Base-by-base conservation (phyloP, 306 rosid genomes). In the Trifolium dubium region DNA sequence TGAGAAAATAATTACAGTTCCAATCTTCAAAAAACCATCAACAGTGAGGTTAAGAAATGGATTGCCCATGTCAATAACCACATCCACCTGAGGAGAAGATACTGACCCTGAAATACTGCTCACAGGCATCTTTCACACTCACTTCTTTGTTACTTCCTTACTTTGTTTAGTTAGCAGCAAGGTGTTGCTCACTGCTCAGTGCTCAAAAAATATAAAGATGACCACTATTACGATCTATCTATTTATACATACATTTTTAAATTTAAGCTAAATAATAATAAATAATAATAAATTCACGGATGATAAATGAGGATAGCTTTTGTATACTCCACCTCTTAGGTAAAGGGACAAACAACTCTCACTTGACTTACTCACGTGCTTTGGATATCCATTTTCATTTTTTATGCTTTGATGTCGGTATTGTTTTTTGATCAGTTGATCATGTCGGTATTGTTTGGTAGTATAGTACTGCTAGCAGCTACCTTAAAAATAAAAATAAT, bases 21-120 rank as follows among this genome's bases (percentile, higher is more conserved):
- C 98, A 81, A 93, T 93, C 88, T 91, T 91, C 82, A 91, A 66
- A 85, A 93, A 93, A 64, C 91, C 98, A 74, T 93, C 98, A 17
- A 93, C 64, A 35, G 97, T 83, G 86, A 83, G 81, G 63, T 93
- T 93, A 32, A 93, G 88, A 3, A 89, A 74, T 53, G 97, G 92
- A 61, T 86, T 83, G 15, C 97, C 98, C 90, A 77, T 62, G 78
- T 93, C 96, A 4, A 93, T 84, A 13, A 65, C 35, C 1, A 93
- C 92, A 2, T 85, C 94, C 11, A 93, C 86, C 69, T 73, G 85
- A 0, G 98, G 97, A 29, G 81, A 63, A 0, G 92, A 49, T 9
- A 89, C 0, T 4, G 90, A 56, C 12, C 87, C 90, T 8, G 82
- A 55, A 67, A 90, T 29, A 6, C 84, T 64, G 67, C 77, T 79